Conservation (phyloP, 2,329 filamentous ascomycete species). For the Dactylellina cionopaga region DNA sequence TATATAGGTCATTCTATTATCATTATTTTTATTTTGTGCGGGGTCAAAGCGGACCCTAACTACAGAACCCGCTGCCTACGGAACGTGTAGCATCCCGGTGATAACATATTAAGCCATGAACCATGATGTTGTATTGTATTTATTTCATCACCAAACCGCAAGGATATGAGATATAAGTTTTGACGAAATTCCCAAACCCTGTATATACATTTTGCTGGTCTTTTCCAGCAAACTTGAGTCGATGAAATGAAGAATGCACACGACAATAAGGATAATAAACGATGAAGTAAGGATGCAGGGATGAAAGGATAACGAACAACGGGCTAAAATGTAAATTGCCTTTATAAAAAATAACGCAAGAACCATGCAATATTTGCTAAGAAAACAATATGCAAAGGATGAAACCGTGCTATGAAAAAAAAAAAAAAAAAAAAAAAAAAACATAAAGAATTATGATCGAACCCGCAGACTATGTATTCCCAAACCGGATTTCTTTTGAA, state of each 20-base stretch:
- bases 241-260: background rate
- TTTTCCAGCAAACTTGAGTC: no score
- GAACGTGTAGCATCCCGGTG: no score
- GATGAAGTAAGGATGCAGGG: background rate
- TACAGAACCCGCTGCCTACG: no score
- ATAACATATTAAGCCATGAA: no score
- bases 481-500: slow-evolving; percentile 27
- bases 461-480: slow-evolving; percentile 33
- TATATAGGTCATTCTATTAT: no score
- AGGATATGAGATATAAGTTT: no score
- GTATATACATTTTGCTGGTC: no score
- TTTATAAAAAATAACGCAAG: background rate
- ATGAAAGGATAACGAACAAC: background rate
- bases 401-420: slow-evolving; percentile 5
- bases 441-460: slow-evolving; percentile 2
- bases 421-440: background rate
- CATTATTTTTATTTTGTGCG: no score
- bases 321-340: background rate
- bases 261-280: background rate
- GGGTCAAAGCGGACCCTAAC: no score
- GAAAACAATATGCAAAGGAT: slow-evolving; percentile 3
- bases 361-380: slow-evolving; percentile 15
- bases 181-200: no score
- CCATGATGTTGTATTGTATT: no score
- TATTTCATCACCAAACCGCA: no score